Conservation (phyloP, 2,329 filamentous ascomycete species). For the Colletotrichum simmondsii region DNA sequence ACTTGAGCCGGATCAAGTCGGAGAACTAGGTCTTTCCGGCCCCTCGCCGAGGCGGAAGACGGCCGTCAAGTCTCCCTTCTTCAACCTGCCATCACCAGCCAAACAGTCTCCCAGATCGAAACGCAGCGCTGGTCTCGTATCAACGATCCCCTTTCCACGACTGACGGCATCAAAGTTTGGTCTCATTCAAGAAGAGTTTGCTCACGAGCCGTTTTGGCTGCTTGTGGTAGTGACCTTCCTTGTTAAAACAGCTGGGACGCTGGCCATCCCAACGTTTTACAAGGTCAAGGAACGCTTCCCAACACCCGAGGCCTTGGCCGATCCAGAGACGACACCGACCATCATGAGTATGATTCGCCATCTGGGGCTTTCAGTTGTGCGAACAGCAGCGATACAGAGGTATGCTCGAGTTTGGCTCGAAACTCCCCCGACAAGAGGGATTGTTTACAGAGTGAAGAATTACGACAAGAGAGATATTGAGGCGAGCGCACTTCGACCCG, state of each 20-base stretch:
- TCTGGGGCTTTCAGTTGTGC: slow-evolving; percentile 76
- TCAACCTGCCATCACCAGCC: slow-evolving; percentile 36
- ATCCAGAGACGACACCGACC: slow-evolving; percentile 58
- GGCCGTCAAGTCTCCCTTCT: slow-evolving; percentile 46
- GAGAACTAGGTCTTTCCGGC: slow-evolving; percentile 8
- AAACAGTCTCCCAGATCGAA: slow-evolving; percentile 39
- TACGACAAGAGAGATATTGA: slow-evolving; percentile 54
- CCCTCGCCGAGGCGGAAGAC: slow-evolving; percentile 11
- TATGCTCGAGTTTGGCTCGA: slow-evolving; percentile 77
- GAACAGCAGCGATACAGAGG: slow-evolving; percentile 74
- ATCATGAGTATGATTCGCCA: slow-evolving; percentile 73
- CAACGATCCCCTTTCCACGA: slow-evolving; percentile 73
- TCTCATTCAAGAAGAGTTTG: slow-evolving; percentile 84
- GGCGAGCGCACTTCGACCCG: background rate
- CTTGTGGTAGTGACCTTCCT: slow-evolving; percentile 87
- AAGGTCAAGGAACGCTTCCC: slow-evolving; percentile 75
- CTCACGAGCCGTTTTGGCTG: slow-evolving; percentile 80
- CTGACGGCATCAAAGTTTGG: slow-evolving; percentile 75
- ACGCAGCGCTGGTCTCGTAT: slow-evolving; percentile 57
- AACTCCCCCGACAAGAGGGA: slow-evolving; percentile 68
- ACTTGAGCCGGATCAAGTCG: slow-evolving; percentile 25
- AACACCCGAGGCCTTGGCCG: slow-evolving; percentile 70
- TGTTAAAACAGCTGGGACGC: slow-evolving; percentile 79
- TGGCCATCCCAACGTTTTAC: slow-evolving; percentile 82
- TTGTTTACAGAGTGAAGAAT: slow-evolving; percentile 63